These are phyloP conservation scores for Coriaria nepalensis DNA, from an alignment of 306 rosid genomes.

Conservation along the genomic window DNA sequence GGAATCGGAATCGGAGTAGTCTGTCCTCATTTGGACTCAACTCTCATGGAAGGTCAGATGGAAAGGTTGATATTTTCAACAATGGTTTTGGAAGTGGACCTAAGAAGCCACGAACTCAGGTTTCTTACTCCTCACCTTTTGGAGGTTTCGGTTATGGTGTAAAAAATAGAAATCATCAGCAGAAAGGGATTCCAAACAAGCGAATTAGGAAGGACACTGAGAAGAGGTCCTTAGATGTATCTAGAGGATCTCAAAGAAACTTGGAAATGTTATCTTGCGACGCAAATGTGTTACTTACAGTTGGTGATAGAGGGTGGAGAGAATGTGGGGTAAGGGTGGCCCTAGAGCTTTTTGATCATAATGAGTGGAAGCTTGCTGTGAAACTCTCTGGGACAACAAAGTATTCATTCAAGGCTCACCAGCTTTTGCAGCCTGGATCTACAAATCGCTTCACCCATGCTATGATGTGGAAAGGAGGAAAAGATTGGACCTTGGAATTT, in stretches of 20 bases:
- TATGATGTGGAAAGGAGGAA: conserved; percentile 99
- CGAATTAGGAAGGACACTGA: conserved; percentile 74
- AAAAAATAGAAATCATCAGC: conserved; percentile 34
- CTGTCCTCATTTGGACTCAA: conserved; percentile 38
- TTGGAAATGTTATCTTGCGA: conserved; percentile 60
- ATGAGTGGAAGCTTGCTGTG: conserved; percentile 90
- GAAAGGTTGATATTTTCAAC: conserved; percentile 42
- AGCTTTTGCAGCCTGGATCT: conserved; percentile 93
- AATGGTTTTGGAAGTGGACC: conserved; percentile 72
- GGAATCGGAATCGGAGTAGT: conserved; percentile 49
- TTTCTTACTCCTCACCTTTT: conserved; percentile 65
- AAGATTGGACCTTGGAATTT: conserved; percentile 93
- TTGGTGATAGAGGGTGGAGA: conserved; percentile 83
- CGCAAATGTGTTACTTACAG: conserved; percentile 63
- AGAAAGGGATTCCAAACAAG: conserved; percentile 56
- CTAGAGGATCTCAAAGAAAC: conserved; percentile 44
- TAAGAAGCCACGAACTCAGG: conserved; percentile 86
- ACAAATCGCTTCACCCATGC: conserved; percentile 93
- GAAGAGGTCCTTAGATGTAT: conserved; percentile 50
- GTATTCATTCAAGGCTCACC: conserved; percentile 88
- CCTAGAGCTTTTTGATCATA: conserved; percentile 65
- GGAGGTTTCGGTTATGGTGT: conserved; percentile 48
- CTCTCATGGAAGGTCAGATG: conserved; percentile 65
- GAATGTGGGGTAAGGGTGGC: conserved; percentile 60
- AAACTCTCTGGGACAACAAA: conserved; percentile 56